Evolutionary conservation across 148 eudicot genomes (phyloP).

Genomic region (Beta vulgaris): DNA sequence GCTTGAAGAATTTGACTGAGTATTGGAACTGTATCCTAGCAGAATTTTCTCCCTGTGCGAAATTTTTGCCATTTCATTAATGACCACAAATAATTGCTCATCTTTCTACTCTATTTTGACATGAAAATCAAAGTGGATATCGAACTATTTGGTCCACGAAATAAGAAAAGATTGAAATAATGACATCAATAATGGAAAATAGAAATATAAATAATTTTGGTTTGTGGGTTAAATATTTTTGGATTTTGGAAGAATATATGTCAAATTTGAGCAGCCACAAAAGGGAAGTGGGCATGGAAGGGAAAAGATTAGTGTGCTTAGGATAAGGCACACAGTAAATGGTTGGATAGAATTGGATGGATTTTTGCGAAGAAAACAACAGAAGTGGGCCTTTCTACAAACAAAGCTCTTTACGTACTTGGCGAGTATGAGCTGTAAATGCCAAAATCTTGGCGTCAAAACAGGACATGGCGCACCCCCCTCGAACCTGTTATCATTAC

Average conservation of each 20-base stretch:
- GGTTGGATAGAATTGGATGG: no score
- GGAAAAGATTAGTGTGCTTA: no score
- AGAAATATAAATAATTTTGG: background rate
- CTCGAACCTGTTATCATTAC: no score
- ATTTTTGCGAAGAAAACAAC: no score
- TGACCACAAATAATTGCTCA: background rate
- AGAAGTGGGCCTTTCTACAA: no score
- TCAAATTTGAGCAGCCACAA: background rate
- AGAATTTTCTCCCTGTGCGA: conserved; percentile 30
- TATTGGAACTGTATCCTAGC: conserved; percentile 25
- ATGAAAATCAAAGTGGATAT: background rate
- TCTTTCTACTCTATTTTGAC: background rate
- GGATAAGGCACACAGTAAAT: no score
- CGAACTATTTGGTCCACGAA: background rate
- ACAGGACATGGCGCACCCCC: no score
- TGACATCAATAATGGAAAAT: background rate
- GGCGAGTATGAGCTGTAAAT: no score
- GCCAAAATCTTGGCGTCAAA: no score
- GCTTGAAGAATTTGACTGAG: conserved; percentile 14
- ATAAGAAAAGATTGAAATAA: no score
- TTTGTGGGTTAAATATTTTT: background rate
- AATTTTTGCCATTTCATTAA: conserved; percentile 32
- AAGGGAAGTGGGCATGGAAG: background rate
- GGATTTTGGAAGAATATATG: no score
- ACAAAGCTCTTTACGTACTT: no score